phyloP scores from a whole-genome alignment of 1,284 basidiomycete species.

The Nidula niveotomentosa region DNA sequence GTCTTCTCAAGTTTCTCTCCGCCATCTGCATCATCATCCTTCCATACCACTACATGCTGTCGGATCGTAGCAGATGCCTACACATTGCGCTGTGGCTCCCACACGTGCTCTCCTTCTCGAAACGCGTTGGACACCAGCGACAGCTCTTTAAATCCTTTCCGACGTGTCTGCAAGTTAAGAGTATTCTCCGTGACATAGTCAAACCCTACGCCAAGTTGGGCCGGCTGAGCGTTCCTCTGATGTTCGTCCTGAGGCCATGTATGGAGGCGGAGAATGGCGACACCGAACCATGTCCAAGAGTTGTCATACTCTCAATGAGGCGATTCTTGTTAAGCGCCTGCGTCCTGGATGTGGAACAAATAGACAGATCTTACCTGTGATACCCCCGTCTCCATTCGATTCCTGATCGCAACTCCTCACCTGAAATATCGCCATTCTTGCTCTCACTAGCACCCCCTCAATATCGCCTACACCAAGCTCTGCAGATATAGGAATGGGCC shows the following conservation, averaged over 20 bases:
- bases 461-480: no score
- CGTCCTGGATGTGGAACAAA: neutral
- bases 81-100: slow-evolving; percentile 20
- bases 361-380: slow-evolving; percentile 6
- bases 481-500: slow-evolving; percentile 9
- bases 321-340: neutral
- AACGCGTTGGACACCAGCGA: no score
- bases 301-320: slow-evolving; percentile 19
- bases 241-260: neutral
- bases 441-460: no score
- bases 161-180: no score
- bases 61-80: slow-evolving; percentile 10
- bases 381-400: slow-evolving; percentile 20
- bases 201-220: neutral
- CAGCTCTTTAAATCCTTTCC: no score
- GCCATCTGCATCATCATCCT: slow-evolving; percentile 1
- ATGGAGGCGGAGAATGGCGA: slow-evolving; percentile 17
- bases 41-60: slow-evolving; percentile 17
- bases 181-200: neutral
- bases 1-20: neutral
- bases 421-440: slow-evolving; percentile 15
- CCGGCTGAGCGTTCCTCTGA: neutral
- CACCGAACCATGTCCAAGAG: slow-evolving; percentile 31
- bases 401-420: slow-evolving; percentile 29
- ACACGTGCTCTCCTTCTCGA: slow-evolving; percentile 3